Evolutionary conservation across 2,329 filamentous ascomycete genomes (phyloP).

Genomic region (Alternaria sp.): DNA sequence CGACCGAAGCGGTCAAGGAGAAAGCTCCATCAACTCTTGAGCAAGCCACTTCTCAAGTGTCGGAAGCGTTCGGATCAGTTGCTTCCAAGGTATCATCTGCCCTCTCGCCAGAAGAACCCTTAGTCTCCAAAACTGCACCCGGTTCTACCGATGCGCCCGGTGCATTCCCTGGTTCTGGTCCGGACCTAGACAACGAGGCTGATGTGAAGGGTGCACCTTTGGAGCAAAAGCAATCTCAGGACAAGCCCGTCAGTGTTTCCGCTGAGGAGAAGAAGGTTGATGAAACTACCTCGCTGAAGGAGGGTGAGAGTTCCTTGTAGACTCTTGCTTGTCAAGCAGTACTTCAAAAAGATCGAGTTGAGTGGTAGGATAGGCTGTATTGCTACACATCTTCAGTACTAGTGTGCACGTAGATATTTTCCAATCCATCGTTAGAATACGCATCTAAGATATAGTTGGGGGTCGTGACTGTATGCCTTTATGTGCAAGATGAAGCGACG

Average conservation of each 20-base stretch:
- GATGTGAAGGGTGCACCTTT: conserved; percentile 1
- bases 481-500: neutral
- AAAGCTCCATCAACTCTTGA: conserved; percentile 1
- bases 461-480: neutral
- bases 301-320: conserved; percentile 9
- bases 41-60: conserved; percentile 2
- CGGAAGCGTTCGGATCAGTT: conserved; percentile 1
- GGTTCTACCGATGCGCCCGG: conserved; percentile 28
- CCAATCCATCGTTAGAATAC: neutral
- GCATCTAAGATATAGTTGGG: neutral
- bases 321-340: neutral
- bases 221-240: conserved; percentile 12
- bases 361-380: neutral
- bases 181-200: conserved; percentile 9
- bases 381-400: neutral
- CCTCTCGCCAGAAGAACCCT: conserved; percentile 12
- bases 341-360: neutral
- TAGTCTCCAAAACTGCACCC: conserved; percentile 15
- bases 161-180: conserved; percentile 23
- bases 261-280: conserved; percentile 8
- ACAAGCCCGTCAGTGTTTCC: neutral
- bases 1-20: neutral
- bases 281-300: conserved; percentile 4
- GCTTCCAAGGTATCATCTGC: conserved; percentile 4
- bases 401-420: neutral